Conservation (phyloP, 2,329 filamentous ascomycete species). For the Claviceps pazoutovae region DNA sequence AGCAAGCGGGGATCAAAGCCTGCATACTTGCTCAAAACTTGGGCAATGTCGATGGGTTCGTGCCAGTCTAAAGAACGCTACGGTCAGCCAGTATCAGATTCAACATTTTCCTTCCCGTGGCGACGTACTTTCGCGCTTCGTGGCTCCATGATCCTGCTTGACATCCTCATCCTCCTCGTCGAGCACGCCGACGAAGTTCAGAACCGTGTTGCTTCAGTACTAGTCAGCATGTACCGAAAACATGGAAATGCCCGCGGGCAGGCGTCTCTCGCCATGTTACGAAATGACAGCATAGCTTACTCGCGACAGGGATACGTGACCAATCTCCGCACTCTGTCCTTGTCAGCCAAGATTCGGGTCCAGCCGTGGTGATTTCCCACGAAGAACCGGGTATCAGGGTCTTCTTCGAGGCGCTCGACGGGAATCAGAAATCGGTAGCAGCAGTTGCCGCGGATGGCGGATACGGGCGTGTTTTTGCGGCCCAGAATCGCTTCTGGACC, state of each 20-base stretch:
- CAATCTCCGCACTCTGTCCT: slow-evolving; percentile 11
- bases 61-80: background rate
- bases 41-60: background rate
- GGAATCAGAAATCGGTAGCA: slow-evolving; percentile 25
- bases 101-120: background rate
- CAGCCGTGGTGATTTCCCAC: slow-evolving; percentile 14
- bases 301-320: background rate
- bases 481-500: slow-evolving; percentile 17
- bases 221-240: no score
- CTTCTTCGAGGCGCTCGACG: slow-evolving; percentile 13
- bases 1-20: slow-evolving; percentile 9
- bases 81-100: background rate
- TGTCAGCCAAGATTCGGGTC: slow-evolving; percentile 12
- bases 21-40: background rate
- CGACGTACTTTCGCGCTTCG: background rate
- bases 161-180: background rate
- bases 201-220: background rate
- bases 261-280: background rate
- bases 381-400: slow-evolving; percentile 18
- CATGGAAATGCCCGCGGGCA: no score
- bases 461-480: slow-evolving; percentile 12
- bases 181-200: background rate
- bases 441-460: slow-evolving; percentile 16
- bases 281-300: background rate
- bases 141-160: background rate